These are phyloP conservation scores for Botryotinia globosa DNA, from an alignment of 2,329 filamentous ascomycete genomes.

Conservation along the genomic window DNA sequence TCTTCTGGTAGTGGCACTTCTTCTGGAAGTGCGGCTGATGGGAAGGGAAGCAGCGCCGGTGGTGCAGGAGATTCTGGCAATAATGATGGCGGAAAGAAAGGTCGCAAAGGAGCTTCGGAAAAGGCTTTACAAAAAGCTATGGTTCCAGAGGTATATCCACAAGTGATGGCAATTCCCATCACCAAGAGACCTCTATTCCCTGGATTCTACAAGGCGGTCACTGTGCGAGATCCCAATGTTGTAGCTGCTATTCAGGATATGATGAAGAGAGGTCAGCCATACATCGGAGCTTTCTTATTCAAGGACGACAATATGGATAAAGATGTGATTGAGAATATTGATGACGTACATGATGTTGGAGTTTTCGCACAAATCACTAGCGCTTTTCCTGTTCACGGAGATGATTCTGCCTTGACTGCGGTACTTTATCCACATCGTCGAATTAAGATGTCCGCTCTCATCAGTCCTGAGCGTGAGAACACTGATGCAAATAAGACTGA, in stretches of 20 bases:
- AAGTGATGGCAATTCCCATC: slow-evolving; percentile 96
- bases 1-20: slow-evolving; percentile 29
- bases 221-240: slow-evolving; percentile 89
- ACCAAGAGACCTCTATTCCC: slow-evolving; percentile 91
- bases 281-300: slow-evolving; percentile 94
- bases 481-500: slow-evolving; percentile 52
- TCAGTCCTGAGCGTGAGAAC: slow-evolving; percentile 56
- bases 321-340: slow-evolving; percentile 84
- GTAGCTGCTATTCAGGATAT: slow-evolving; percentile 91
- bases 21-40: slow-evolving; percentile 35
- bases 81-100: slow-evolving; percentile 66
- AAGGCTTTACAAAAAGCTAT: slow-evolving; percentile 80
- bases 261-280: slow-evolving; percentile 94
- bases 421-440: slow-evolving; percentile 94
- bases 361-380: slow-evolving; percentile 98
- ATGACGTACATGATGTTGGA: slow-evolving; percentile 92
- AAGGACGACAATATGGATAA: slow-evolving; percentile 94
- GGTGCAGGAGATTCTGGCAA: slow-evolving; percentile 34
- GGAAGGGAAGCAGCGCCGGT: slow-evolving; percentile 33
- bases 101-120: slow-evolving; percentile 66
- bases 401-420: slow-evolving; percentile 81
- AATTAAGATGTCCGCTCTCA: slow-evolving; percentile 82
- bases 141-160: slow-evolving; percentile 92
- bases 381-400: slow-evolving; percentile 85
- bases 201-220: slow-evolving; percentile 98